A percentile compares a stretch with the other conserved stretches of the same genome.
These are phyloP conservation scores for Lasiosphaeria ovina DNA, from an alignment of 495 filamentous ascomycete species.

Conservation along the genomic window DNA sequence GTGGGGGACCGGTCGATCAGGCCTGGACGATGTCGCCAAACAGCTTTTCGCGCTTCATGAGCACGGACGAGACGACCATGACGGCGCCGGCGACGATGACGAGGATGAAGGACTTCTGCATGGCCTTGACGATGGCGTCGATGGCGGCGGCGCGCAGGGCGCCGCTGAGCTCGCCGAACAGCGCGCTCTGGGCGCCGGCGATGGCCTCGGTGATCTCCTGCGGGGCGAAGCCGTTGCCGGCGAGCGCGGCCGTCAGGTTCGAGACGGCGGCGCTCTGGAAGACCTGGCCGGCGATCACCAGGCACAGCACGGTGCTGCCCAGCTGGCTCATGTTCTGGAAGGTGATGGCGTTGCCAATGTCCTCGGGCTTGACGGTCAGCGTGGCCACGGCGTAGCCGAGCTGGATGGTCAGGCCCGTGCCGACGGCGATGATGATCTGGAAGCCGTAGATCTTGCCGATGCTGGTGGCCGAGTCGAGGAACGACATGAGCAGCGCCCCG, in stretches of 20 bases:
- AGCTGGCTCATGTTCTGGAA: conserved; percentile 57
- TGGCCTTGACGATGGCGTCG: conserved; percentile 49
- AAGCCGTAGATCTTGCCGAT: conserved; percentile 53
- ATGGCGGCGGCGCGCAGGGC: conserved; percentile 39
- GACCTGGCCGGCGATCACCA: conserved; percentile 57
- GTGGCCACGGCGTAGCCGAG: conserved; percentile 55
- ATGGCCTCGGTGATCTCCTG: conserved; percentile 47
- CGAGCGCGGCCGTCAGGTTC: conserved; percentile 36
- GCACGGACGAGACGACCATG: conserved; percentile 40
- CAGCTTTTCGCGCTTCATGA: conserved; percentile 57
- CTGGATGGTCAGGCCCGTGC: conserved; percentile 52
- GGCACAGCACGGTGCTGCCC: conserved; percentile 48
- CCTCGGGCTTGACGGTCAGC: conserved; percentile 38
- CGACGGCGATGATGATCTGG: conserved; percentile 52
- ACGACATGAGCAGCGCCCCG: conserved; percentile 49
- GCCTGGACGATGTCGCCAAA: conserved; percentile 32
- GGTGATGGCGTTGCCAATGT: conserved; percentile 45
- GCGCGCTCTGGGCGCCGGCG: conserved; percentile 42
- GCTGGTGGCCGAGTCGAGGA: conserved; percentile 34
- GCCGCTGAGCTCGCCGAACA: conserved; percentile 38
- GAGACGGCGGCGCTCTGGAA: conserved; percentile 48
- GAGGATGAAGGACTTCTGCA: conserved; percentile 52
- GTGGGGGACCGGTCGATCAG: background rate
- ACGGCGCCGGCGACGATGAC: conserved; percentile 49
- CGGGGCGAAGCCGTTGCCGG: conserved; percentile 26